Evolutionary conservation across 768 basidiomycete genomes (phyloP), one percentile per base, ranked within the genome.

Genomic region (Trametopsis cervina): DNA sequence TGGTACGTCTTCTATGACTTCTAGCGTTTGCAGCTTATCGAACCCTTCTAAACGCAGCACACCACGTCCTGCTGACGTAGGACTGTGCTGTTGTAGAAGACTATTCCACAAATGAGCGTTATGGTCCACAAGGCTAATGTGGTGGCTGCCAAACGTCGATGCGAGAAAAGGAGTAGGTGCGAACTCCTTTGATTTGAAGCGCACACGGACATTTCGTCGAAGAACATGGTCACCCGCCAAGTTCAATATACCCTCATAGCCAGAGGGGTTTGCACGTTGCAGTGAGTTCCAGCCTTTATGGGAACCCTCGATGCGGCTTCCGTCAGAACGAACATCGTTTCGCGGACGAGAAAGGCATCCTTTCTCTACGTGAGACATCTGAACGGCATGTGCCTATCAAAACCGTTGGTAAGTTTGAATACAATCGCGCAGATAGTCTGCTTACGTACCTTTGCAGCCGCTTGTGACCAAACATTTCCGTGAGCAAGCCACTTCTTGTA

Each of bases 261-360:
- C 59, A 26, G 63, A 62, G 0, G 65, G 52, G 13, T 52, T 42
- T 1, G 54, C 42, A 0, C 52, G 40, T 41, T 55, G 53, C 0
- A 66, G 22, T 0, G 40, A 20, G 25, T 65, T 65, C 63, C 61
- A 65, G 0, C 51, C 59, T 36, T 63, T 64, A 46, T 63, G 62
- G 2, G 48, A 54, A 1, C 57, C 60, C 17, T 66, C 58, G 11
- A 66, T 65, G 2, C 51, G 55, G 21, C 61, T 63, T 0, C 65
- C 58, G 37, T 66, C 58, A 0, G 61, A 53, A 0, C 25, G 40
- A 5, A 64, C 47, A 23, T 60, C 65, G 17, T 59, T 39, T 0
- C 45, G 40, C 0, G 45, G 25, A 1, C 59, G 45, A 0, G 58
- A 35, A 0, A 66, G 53, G 20, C 65, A 66, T 2, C 63, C 63